Percentiles rank a stretch among this genome's conserved stretches.
Evolutionary conservation across 1,284 basidiomycete species (phyloP).

Genomic region (Rhodotorula sp.): DNA sequence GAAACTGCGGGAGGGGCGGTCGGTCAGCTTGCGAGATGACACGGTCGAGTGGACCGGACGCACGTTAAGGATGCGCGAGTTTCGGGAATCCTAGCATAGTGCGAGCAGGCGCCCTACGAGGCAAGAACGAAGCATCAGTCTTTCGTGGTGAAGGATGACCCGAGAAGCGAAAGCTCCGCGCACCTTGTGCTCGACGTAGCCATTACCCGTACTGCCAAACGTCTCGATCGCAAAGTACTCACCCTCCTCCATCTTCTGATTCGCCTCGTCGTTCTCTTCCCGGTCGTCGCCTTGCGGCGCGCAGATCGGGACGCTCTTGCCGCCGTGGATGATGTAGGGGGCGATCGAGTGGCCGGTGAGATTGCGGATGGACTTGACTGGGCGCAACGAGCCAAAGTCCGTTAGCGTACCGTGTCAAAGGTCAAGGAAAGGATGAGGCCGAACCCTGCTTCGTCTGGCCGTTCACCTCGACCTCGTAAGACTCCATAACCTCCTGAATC

Average conservation of each 20-base stretch:
- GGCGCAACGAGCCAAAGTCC: neutral
- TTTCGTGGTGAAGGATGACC: rapidly evolving
- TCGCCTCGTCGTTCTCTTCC: conserved; percentile 56
- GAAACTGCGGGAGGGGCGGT: conserved; percentile 56
- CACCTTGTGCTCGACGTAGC: conserved; percentile 75
- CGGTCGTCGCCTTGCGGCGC: conserved; percentile 50
- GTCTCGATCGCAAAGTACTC: conserved; percentile 99
- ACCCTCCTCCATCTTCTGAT: conserved; percentile 98
- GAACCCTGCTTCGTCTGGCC: conserved; percentile 80
- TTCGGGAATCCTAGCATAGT: conserved; percentile 75
- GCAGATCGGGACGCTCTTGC: conserved; percentile 85
- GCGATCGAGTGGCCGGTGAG: conserved; percentile 88
- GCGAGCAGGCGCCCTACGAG: conserved; percentile 81
- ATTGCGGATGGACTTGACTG: conserved; percentile 87
- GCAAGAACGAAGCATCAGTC: neutral
- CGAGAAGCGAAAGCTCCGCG: neutral
- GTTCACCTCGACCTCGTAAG: conserved; percentile 89
- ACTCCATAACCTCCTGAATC: conserved; percentile 99
- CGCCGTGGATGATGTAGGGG: conserved; percentile 81
- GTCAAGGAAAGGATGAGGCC: too few species aligned
- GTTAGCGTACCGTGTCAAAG: neutral
- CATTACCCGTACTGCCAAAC: conserved; percentile 94
- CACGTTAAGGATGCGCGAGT: conserved; percentile 67
- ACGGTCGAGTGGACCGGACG: conserved; percentile 37
- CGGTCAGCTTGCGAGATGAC: neutral